These are phyloP conservation scores for Paecilomyces niveus DNA, from an alignment of 2,329 filamentous ascomycete species.

Conservation along the genomic window DNA sequence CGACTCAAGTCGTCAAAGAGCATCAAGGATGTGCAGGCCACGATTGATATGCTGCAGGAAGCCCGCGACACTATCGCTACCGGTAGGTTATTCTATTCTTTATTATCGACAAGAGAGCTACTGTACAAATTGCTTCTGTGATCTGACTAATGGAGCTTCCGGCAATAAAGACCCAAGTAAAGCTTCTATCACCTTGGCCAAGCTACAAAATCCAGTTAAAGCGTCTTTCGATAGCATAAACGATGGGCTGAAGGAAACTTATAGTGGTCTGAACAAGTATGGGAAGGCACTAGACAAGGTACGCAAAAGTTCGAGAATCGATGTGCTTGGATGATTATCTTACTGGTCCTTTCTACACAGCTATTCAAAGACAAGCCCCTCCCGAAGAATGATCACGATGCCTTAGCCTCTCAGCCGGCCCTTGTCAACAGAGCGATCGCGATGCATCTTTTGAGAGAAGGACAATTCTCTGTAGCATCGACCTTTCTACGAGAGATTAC, in stretches of 20 bases:
- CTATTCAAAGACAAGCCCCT: conserved; percentile 62
- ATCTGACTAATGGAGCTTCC: background rate
- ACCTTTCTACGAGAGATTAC: conserved; percentile 72
- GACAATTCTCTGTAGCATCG: conserved; percentile 80
- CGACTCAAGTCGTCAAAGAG: conserved; percentile 63
- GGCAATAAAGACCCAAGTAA: conserved; percentile 56
- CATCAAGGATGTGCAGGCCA: conserved; percentile 72
- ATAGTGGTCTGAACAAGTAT: conserved; percentile 75
- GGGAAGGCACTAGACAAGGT: conserved; percentile 80
- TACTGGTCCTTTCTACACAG: conserved; percentile 24
- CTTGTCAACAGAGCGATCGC: conserved; percentile 89
- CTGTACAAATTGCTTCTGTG: conserved; percentile 8
- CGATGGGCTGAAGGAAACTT: conserved; percentile 73
- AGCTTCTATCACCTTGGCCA: conserved; percentile 68
- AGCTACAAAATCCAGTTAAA: conserved; percentile 79
- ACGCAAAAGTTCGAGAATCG: conserved; percentile 10
- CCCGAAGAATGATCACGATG: conserved; percentile 72
- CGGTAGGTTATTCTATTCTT: conserved; percentile 43
- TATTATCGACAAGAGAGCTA: background rate
- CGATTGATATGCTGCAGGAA: conserved; percentile 67
- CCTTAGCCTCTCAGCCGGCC: conserved; percentile 64
- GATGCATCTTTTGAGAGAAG: conserved; percentile 93
- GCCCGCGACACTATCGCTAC: conserved; percentile 67
- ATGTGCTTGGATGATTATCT: conserved; percentile 1
- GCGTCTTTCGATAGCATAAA: conserved; percentile 72